Evolutionary conservation across 352 stramenopile genomes (phyloP).

Genomic region (Globisporangium acanthophoron): DNA sequence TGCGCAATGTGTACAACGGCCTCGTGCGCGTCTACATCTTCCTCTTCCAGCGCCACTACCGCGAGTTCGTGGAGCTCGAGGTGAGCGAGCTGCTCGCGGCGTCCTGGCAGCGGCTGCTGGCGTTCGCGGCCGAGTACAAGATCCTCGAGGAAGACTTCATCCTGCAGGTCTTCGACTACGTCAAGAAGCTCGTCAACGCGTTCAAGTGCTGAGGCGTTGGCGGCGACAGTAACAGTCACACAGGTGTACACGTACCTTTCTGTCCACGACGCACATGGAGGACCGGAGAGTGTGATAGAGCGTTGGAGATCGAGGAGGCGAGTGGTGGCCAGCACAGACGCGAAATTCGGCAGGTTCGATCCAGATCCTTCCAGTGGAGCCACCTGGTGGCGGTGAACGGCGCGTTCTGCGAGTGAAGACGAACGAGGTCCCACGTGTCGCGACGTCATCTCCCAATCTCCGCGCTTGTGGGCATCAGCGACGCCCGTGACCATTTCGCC

Average conservation of each 20-base stretch:
- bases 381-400: background rate
- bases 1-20: slow-evolving; percentile 52
- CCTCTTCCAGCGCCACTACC: slow-evolving; percentile 48
- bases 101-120: slow-evolving; percentile 57
- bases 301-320: too few species aligned
- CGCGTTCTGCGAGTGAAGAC: too few species aligned
- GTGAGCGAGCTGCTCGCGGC: slow-evolving; percentile 46
- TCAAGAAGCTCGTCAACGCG: slow-evolving; percentile 32
- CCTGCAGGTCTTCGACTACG: slow-evolving; percentile 47
- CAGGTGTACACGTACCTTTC: too few species aligned
- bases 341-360: background rate
- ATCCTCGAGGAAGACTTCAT: slow-evolving; percentile 57
- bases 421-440: too few species aligned
- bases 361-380: background rate
- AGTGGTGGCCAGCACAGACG: background rate
- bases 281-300: too few species aligned
- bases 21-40: slow-evolving; percentile 68
- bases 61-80: slow-evolving; percentile 50
- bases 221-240: too few species aligned
- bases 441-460: too few species aligned
- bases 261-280: too few species aligned
- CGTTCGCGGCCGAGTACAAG: slow-evolving; percentile 55
- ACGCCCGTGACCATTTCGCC: background rate
- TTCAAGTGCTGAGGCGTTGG: slow-evolving; percentile 15
- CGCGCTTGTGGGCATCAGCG: too few species aligned